Base-by-base conservation (phyloP, 805 yeast species). In the Tetrapisispora nanseiensis region DNA sequence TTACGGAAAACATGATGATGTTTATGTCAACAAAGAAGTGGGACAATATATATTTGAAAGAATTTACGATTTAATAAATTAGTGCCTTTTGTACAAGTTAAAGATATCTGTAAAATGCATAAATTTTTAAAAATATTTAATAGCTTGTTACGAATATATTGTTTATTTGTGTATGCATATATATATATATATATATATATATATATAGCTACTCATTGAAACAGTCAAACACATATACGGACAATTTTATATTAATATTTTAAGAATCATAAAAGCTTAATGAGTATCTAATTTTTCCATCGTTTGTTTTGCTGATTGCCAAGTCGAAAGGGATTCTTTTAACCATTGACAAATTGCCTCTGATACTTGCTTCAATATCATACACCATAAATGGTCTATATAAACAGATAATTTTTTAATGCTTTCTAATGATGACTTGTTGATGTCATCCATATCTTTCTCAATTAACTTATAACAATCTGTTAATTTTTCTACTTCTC, bases 1-100 rank as follows among this genome's bases (percentile, higher is more conserved):
- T 31, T 70, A 70, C 61, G 90, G 94, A 1, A 40, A 48, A 31
- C 94, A 84, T 50, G 80, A 84, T 55, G 76, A 80, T 36, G 85
- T 82, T 19, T 80, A 75, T 55, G 54, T 61, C 26, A 61, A 66
- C 43, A 37, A 47, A n/a, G 57, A 63, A 27, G 58, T 79, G 16
- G 69, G 71, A 4, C 48, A 55, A 16, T 61, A 55, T 44, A 46
- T 59, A 35, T 37, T 46, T 29, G 24, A 46, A n/a, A n/a, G n/a
- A n/a, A n/a, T n/a, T n/a, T n/a, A n/a, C n/a, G n/a, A n/a, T n/a
- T n/a, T n/a, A n/a, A n/a, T n/a, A n/a, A n/a, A n/a, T n/a, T n/a
- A n/a, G n/a, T n/a, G n/a, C n/a, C n/a, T n/a, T n/a, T n/a, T n/a
- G n/a, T n/a, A n/a, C n/a, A n/a, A n/a, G n/a, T n/a, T n/a, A n/a